Percentiles rank a stretch among this genome's conserved stretches.
Conservation (phyloP, 1,139 yeast genomes). For the Zygoascus hellenicus region DNA sequence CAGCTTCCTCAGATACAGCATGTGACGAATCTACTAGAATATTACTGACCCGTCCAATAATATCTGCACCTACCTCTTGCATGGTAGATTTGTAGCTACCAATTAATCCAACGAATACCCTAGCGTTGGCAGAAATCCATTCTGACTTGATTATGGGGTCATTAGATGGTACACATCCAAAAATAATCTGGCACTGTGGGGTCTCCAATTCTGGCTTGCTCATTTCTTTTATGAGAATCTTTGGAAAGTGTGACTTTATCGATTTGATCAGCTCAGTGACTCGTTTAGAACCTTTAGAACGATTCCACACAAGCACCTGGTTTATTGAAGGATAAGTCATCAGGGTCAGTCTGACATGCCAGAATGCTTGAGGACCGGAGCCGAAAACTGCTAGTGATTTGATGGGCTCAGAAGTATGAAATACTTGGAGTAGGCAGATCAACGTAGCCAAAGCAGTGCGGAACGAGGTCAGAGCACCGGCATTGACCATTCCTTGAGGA, state of each 20-base stretch:
- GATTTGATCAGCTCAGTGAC: slow-evolving; percentile 34
- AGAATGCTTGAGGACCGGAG: slow-evolving; percentile 61
- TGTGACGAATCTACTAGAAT: slow-evolving; percentile 62
- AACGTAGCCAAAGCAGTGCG: slow-evolving; percentile 57
- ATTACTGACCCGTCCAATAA: not conserved
- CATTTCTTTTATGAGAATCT: not conserved
- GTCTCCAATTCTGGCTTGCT: not conserved
- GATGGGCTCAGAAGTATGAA: slow-evolving; percentile 40
- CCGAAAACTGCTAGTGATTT: slow-evolving; percentile 46
- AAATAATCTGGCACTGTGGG: not conserved
- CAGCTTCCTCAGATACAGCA: slow-evolving; percentile 85
- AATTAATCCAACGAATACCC: slow-evolving; percentile 13
- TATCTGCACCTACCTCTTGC: slow-evolving; percentile 15
- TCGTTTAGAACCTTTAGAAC: slow-evolving; percentile 37
- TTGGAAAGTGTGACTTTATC: slow-evolving; percentile 28
- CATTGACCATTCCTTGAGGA: slow-evolving; percentile 51
- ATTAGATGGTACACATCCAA: slow-evolving; percentile 9
- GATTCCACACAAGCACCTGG: slow-evolving; percentile 44
- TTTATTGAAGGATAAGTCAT: slow-evolving; percentile 38
- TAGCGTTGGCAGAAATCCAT: slow-evolving; percentile 7
- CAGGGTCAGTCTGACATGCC: slow-evolving; percentile 53
- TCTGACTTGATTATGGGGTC: slow-evolving; percentile 12
- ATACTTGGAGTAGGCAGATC: not conserved
- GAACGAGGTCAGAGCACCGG: slow-evolving; percentile 57
- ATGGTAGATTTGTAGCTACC: slow-evolving; percentile 16